Base-by-base conservation (phyloP, 139 green algal genomes). In the Gonium pectorale region DNA sequence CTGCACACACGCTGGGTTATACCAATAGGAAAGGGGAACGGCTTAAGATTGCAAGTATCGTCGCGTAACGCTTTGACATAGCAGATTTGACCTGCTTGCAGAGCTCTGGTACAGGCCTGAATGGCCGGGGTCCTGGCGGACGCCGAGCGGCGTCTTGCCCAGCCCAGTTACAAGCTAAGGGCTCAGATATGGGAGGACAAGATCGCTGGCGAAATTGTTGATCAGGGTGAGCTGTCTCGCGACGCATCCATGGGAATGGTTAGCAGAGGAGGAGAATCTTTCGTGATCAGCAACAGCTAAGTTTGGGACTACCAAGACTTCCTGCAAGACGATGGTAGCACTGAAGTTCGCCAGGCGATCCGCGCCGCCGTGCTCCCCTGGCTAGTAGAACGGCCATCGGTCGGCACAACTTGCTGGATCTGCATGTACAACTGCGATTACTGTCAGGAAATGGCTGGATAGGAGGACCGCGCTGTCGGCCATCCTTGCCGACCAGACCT, bases 111-210 rank as follows among this genome's bases (percentile, higher is more conserved):
- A n/a, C n/a, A n/a, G n/a, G n/a, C n/a, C n/a, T n/a, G n/a, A 5
- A 82, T 79, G 80, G 52, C 81, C 29, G 59, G 33, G 59, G 74
- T 88, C 1, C 41, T 87, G 33, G 63, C 74, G 49, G 64, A 81
- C 54, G 84, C 84, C 40, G 51, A 85, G 64, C 44, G 59, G 31
- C 74, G 74, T 49, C 84, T 88, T 67, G 74, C 60, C 62, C 35
- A 31, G 51, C 63, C 54, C 46, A 59, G 69, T 63, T 87, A 85
- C 29, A 90, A 89, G 54, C 38, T 86, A 43, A 62, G 79, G 11
- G 11, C 41, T 4, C 15, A 87, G 41, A 27, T 92, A 40, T 92
- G 89, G 89, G 29, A 40, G 13, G 88, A 88, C 27, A 86, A 38
- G 5, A 52, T 92, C 15, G 77, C 59, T 7, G 90, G 86, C 7